phyloP scores from a whole-genome alignment of 2,329 filamentous ascomycete genomes.

The Sclerotinia spermophila region DNA sequence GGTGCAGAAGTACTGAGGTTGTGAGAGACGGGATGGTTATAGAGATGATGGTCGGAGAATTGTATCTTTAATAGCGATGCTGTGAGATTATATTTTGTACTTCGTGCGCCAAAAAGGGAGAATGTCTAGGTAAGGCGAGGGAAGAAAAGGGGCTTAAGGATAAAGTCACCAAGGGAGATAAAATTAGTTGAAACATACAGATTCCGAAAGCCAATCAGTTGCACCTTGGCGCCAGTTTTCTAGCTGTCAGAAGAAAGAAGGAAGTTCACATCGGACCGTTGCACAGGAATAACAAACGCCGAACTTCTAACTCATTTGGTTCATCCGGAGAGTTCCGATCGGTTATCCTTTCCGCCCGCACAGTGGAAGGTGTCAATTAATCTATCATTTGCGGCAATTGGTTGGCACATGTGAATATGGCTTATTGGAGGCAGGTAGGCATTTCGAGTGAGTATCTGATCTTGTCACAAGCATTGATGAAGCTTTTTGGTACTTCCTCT shows the following conservation, averaged over 20 bases:
- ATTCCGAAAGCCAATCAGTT: background rate
- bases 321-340: background rate
- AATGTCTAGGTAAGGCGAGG: background rate
- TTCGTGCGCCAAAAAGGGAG: background rate
- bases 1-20: background rate
- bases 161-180: background rate
- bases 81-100: background rate
- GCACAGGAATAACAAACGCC: constrained; percentile 10
- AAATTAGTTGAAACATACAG: constrained; percentile 11
- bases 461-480: background rate
- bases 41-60: constrained; percentile 15
- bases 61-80: constrained; percentile 6
- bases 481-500: background rate
- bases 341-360: constrained; percentile 3
- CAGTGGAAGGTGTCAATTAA: constrained; percentile 8
- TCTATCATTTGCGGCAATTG: background rate
- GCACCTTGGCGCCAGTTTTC: background rate
- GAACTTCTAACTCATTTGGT: constrained; percentile 7
- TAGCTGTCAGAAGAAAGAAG: background rate
- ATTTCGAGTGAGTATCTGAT: background rate
- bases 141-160: background rate
- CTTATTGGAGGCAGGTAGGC: background rate
- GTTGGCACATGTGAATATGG: background rate
- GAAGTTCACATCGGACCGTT: background rate
- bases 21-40: background rate